These are phyloP conservation scores for Acacia crassicarpa DNA, from an alignment of 306 rosid species.

Conservation along the genomic window DNA sequence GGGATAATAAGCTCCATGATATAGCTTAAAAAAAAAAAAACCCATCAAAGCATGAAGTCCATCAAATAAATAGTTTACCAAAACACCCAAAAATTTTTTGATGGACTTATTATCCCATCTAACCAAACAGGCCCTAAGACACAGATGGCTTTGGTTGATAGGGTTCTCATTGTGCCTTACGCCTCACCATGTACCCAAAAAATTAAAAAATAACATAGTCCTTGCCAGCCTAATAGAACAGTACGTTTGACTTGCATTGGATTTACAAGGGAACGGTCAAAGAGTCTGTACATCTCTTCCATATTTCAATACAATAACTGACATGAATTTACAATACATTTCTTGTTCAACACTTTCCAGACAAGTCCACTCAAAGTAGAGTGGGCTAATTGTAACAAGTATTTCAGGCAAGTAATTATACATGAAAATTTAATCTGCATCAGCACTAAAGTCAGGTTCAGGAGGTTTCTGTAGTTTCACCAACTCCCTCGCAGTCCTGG, in stretches of 20 bases:
- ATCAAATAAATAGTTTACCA: too few relatives aligned
- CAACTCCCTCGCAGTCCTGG: conserved; percentile 75
- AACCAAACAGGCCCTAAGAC: too few relatives aligned
- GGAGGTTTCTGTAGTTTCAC: conserved; percentile 86
- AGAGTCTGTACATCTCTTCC: not conserved
- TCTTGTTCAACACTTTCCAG: conserved; percentile 5
- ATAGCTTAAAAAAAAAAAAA: too few relatives aligned
- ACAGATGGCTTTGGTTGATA: too few relatives aligned
- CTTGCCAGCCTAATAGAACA: not conserved
- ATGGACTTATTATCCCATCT: too few relatives aligned
- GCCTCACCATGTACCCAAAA: too few relatives aligned
- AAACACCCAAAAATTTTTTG: too few relatives aligned
- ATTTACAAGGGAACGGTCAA: conserved; percentile 6
- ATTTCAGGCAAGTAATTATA: conserved; percentile 11
- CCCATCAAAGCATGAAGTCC: too few relatives aligned
- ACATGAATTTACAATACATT: conserved; percentile 21
- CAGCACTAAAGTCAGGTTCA: conserved; percentile 83
- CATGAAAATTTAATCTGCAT: conserved; percentile 49
- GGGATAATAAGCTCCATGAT: too few relatives aligned
- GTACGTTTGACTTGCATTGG: not conserved
- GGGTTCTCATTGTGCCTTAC: too few relatives aligned
- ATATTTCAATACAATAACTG: conserved; percentile 6
- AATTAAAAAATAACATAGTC: not conserved
- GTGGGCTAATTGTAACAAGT: conserved; percentile 18
- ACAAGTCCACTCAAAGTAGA: not conserved